Conservation (phyloP, 2,329 filamentous ascomycete species). For the Hypoxylon sp. region DNA sequence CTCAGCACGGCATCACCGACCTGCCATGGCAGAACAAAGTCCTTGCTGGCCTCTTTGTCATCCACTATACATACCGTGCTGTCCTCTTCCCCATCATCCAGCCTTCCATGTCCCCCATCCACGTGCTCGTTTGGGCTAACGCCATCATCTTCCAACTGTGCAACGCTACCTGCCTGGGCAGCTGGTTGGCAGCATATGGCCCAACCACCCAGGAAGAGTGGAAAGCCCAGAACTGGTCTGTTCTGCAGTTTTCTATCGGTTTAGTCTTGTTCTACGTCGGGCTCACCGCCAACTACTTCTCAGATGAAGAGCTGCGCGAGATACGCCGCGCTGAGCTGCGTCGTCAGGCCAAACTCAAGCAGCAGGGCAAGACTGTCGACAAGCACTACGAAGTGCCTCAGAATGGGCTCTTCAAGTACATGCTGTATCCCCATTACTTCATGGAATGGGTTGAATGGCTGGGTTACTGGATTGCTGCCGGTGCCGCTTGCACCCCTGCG, state of each 20-base stretch:
- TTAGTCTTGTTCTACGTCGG: slow-evolving; percentile 81
- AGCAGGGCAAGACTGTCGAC: slow-evolving; percentile 65
- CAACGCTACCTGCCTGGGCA: slow-evolving; percentile 82
- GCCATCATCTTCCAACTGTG: slow-evolving; percentile 81
- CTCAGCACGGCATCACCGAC: slow-evolving; percentile 65
- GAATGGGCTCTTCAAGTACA: slow-evolving; percentile 82
- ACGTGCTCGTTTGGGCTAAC: slow-evolving; percentile 72
- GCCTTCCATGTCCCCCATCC: slow-evolving; percentile 93
- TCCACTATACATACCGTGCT: slow-evolving; percentile 93
- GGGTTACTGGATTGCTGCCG: slow-evolving; percentile 85
- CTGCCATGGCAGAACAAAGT: slow-evolving; percentile 84
- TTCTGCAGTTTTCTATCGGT: slow-evolving; percentile 69
- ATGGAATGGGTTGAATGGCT: slow-evolving; percentile 97
- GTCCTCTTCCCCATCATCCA: slow-evolving; percentile 84
- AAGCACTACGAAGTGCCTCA: slow-evolving; percentile 91
- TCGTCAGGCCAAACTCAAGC: slow-evolving; percentile 64
- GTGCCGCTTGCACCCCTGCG: slow-evolving; percentile 77
- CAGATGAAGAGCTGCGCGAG: slow-evolving; percentile 90
- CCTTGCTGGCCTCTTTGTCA: slow-evolving; percentile 77
- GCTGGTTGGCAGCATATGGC: slow-evolving; percentile 86
- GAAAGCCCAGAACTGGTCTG: slow-evolving; percentile 55
- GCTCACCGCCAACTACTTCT: slow-evolving; percentile 83
- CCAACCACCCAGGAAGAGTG: slow-evolving; percentile 69
- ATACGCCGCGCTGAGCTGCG: slow-evolving; percentile 79
- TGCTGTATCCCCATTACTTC: slow-evolving; percentile 94